These are phyloP conservation scores for Mortierella polycephala DNA, from an alignment of 371 early-diverging fungal species.

Conservation along the genomic window DNA sequence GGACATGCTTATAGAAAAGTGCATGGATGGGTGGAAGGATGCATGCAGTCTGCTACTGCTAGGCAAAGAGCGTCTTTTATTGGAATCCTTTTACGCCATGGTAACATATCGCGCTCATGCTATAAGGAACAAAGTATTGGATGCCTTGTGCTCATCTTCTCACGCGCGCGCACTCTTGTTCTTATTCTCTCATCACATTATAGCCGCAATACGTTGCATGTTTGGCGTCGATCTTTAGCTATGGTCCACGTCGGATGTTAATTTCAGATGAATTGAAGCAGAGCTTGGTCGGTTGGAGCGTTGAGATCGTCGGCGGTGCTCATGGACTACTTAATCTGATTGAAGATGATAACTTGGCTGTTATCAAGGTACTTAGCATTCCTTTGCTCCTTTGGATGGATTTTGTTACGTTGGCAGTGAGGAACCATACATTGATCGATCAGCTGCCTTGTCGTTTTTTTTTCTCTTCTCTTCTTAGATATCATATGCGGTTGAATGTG, in stretches of 20 bases:
- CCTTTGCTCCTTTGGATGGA: not conserved
- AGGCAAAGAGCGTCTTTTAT: slow-evolving; percentile 18
- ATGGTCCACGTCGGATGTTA: not conserved
- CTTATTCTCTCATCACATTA: not conserved
- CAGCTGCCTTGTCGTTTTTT: no score
- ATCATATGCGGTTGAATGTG: slow-evolving; percentile 17
- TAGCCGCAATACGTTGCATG: slow-evolving; percentile 42
- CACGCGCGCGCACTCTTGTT: not conserved
- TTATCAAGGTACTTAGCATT: slow-evolving; percentile 17
- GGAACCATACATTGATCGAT: no score
- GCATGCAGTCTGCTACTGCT: slow-evolving; percentile 25
- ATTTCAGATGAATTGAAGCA: slow-evolving; percentile 2
- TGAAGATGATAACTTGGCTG: slow-evolving; percentile 5
- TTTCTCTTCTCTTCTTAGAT: slow-evolving; percentile 9
- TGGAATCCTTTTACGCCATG: slow-evolving; percentile 46
- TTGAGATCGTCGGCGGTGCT: slow-evolving; percentile 19
- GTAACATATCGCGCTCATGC: not conserved
- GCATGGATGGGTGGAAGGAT: slow-evolving; percentile 28
- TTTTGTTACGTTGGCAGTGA: not conserved
- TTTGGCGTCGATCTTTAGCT: slow-evolving; percentile 16
- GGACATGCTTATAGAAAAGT: slow-evolving; percentile 13
- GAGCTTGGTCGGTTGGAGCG: slow-evolving; percentile 35
- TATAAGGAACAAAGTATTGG: no score
- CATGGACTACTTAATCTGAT: slow-evolving; percentile 19
- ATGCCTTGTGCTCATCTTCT: no score